These are phyloP conservation scores for Pichia cabralensis DNA, from an alignment of 805 yeast genomes.

Conservation along the genomic window DNA sequence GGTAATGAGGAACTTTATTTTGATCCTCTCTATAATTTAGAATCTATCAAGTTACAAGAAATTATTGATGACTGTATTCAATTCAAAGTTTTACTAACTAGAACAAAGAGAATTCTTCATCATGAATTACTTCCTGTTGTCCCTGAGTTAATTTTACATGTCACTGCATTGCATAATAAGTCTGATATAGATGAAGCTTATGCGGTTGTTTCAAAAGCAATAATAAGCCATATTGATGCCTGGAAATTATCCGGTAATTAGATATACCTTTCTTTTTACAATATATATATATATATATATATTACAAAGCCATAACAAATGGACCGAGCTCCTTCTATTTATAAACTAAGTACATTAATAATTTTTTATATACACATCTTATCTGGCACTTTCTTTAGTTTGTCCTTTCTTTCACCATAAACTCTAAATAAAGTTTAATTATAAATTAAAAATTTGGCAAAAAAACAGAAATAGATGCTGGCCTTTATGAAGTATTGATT, in stretches of 20 bases:
- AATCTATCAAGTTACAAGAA: conserved; percentile 52
- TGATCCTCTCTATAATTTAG: conserved; percentile 37
- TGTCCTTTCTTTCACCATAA: too few species aligned
- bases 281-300: too few species aligned
- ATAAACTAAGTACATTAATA: too few species aligned
- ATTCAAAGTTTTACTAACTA: conserved; percentile 47
- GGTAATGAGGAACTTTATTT: conserved; percentile 33
- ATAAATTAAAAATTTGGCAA: too few species aligned
- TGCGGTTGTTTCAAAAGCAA: conserved; percentile 24
- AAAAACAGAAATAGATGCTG: too few species aligned
- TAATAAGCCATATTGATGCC: background rate
- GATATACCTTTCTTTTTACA: too few species aligned
- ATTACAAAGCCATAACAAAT: too few species aligned
- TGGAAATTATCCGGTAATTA: conserved; percentile 2
- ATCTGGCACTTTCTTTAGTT: too few species aligned
- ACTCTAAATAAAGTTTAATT: too few species aligned
- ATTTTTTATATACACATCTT: too few species aligned
- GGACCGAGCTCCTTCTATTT: too few species aligned
- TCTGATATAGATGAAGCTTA: conserved; percentile 37
- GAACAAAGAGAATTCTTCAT: conserved; percentile 49
- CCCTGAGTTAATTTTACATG: conserved; percentile 46
- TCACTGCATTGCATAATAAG: conserved; percentile 36
- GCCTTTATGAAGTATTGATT: too few species aligned
- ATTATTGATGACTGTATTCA: conserved; percentile 49
- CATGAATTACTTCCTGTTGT: conserved; percentile 67